phyloP scores from a whole-genome alignment of 495 filamentous ascomycete genomes.

The Podospora australis region DNA sequence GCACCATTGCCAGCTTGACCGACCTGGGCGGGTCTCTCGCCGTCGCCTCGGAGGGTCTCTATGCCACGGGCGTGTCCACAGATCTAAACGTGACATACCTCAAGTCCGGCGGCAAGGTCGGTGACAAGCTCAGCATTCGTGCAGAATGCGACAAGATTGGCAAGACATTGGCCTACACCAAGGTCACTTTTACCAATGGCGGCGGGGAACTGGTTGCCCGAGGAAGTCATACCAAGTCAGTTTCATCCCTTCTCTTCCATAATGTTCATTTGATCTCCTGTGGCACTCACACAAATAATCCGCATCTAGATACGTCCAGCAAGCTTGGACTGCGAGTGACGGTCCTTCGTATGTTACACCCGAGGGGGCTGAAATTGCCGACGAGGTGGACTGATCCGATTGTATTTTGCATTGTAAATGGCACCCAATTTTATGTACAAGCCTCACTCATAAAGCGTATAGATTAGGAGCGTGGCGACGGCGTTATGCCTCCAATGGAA shows the following conservation, averaged over 20 bases:
- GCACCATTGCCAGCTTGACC: constrained; percentile 92
- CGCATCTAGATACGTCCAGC: constrained; percentile 12
- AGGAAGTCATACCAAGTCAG: constrained; percentile 94
- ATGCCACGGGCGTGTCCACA: constrained; percentile 85
- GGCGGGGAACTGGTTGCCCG: constrained; percentile 74
- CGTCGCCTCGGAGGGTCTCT: constrained; percentile 83
- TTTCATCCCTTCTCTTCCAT: constrained; percentile 2
- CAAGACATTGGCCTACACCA: constrained; percentile 86
- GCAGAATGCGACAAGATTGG: constrained; percentile 87
- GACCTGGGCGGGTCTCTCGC: constrained; percentile 91
- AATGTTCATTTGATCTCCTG: background rate
- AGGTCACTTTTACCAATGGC: constrained; percentile 68
- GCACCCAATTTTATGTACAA: too few relatives aligned
- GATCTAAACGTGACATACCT: constrained; percentile 95
- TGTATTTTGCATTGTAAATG: too few relatives aligned
- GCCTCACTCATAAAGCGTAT: too few relatives aligned
- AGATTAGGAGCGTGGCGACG: too few relatives aligned
- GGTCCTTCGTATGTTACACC: constrained; percentile 12
- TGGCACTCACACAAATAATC: background rate
- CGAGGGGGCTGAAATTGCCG: constrained; percentile 9
- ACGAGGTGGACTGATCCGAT: constrained; percentile 4
- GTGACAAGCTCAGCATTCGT: constrained; percentile 63
- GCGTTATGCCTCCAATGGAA: too few relatives aligned
- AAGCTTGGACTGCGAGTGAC: constrained; percentile 12
- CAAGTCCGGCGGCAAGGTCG: constrained; percentile 72